Evolutionary conservation across 1,284 basidiomycete species (phyloP).

Genomic region (Meripilus lineatus): DNA sequence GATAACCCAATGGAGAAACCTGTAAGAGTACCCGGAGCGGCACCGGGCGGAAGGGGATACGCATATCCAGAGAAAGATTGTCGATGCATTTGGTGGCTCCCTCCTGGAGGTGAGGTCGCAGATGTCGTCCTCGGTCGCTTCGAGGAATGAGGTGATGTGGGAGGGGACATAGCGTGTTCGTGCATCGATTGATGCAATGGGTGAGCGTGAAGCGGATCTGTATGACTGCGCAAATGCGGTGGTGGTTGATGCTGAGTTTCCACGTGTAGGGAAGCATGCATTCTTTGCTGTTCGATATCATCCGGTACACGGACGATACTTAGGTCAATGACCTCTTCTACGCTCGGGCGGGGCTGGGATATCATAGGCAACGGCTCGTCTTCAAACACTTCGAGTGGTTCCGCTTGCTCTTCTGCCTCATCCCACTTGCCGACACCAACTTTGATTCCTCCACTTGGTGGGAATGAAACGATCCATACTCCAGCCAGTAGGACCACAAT

Average conservation of each 20-base stretch:
- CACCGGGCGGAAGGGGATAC: slow-evolving; percentile 23
- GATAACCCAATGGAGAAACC: slow-evolving; percentile 73
- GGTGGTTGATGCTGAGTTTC: too few relatives aligned
- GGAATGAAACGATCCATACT: slow-evolving; percentile 85
- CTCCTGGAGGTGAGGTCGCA: not conserved
- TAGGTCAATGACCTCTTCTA: too few relatives aligned
- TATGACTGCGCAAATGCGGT: slow-evolving; percentile 15
- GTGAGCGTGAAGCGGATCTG: slow-evolving; percentile 12
- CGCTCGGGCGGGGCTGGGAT: too few relatives aligned
- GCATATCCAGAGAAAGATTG: slow-evolving; percentile 16
- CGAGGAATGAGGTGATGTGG: not conserved
- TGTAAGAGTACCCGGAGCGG: slow-evolving; percentile 20
- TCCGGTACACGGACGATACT: too few relatives aligned
- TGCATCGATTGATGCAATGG: slow-evolving; percentile 1
- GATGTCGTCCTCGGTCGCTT: not conserved
- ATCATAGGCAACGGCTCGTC: slow-evolving; percentile 28
- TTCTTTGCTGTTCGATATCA: not conserved
- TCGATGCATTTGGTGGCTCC: not conserved
- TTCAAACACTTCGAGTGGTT: slow-evolving; percentile 19
- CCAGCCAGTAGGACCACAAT: slow-evolving; percentile 80
- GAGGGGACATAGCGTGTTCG: not conserved
- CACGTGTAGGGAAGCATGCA: slow-evolving; percentile 5
- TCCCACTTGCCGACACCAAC: slow-evolving; percentile 52
- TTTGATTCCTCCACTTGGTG: slow-evolving; percentile 46
- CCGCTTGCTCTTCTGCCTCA: slow-evolving; percentile 35